These are phyloP conservation scores for Echites panduratus DNA, from an alignment of 257 asterid species.

Conservation along the genomic window DNA sequence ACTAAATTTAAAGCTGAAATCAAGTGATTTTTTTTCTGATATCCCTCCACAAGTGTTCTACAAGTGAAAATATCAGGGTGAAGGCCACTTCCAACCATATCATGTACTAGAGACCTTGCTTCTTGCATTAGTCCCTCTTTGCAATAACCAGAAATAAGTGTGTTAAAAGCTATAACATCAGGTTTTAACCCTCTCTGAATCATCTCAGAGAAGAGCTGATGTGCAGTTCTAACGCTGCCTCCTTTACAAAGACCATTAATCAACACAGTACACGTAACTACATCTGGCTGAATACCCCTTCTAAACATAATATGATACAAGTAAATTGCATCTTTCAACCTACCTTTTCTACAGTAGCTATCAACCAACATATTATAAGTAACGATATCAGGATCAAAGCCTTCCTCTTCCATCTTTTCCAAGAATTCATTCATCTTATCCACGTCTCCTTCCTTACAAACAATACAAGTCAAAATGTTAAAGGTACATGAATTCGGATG, in stretches of 20 bases:
- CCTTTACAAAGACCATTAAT: conserved; percentile 67
- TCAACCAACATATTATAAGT: conserved; percentile 72
- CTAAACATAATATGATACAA: conserved; percentile 61
- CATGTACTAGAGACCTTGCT: conserved; percentile 54
- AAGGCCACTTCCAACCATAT: conserved; percentile 59
- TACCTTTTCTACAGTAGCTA: conserved; percentile 63
- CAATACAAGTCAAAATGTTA: conserved; percentile 55
- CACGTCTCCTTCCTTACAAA: conserved; percentile 64
- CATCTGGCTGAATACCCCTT: conserved; percentile 62
- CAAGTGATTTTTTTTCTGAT: conserved; percentile 48
- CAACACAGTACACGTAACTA: conserved; percentile 69
- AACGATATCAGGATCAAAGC: conserved; percentile 64
- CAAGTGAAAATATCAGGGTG: conserved; percentile 66
- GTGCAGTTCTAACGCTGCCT: conserved; percentile 61
- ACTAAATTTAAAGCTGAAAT: conserved; percentile 70
- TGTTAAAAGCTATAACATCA: conserved; percentile 55
- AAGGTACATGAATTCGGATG: conserved; percentile 68
- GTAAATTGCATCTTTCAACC: conserved; percentile 67
- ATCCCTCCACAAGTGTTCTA: conserved; percentile 63
- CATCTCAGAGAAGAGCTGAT: conserved; percentile 56
- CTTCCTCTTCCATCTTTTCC: conserved; percentile 83
- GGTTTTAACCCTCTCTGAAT: conserved; percentile 60
- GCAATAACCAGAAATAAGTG: conserved; percentile 71
- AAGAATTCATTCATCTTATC: conserved; percentile 57
- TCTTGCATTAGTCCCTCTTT: conserved; percentile 76